A percentile compares a stretch with the other conserved stretches of the same genome.
Evolutionary conservation across 306 rosid genomes (phyloP).

Genomic region (Medicago arabica): DNA sequence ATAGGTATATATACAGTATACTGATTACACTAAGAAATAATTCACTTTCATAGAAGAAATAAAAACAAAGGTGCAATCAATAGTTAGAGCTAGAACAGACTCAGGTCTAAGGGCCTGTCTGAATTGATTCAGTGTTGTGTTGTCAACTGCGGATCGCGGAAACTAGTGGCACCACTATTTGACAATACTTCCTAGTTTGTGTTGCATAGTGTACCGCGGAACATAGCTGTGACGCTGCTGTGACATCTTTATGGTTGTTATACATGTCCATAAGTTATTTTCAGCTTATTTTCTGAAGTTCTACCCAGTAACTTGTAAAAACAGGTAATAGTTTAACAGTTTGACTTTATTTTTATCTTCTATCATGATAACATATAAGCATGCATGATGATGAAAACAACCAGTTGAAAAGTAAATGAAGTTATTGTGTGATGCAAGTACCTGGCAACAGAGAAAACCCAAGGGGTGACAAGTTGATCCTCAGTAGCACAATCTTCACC

Average conservation of each 20-base stretch:
- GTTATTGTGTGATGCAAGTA: not conserved
- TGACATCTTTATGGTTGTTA: too few species aligned
- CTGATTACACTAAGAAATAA: not conserved
- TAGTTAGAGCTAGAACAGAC: not conserved
- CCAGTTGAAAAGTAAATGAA: not conserved
- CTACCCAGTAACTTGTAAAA: too few species aligned
- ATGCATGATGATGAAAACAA: not conserved
- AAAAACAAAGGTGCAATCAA: not conserved
- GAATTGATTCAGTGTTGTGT: too few species aligned
- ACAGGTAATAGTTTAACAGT: too few species aligned
- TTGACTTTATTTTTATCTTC: too few species aligned
- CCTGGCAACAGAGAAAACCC: conserved; percentile 98
- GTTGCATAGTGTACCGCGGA: too few species aligned
- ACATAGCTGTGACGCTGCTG: too few species aligned
- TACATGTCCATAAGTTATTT: too few species aligned
- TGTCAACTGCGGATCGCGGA: too few species aligned
- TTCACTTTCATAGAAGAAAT: not conserved
- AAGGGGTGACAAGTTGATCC: conserved; percentile 87
- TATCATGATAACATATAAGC: not conserved
- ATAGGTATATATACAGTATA: not conserved
- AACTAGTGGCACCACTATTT: too few species aligned
- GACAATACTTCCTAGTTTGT: too few species aligned
- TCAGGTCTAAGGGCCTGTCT: not conserved
- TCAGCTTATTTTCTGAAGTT: too few species aligned
- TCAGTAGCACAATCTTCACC: conserved; percentile 94